Evolutionary conservation across 495 filamentous ascomycete genomes (phyloP).

Genomic region (Podospora pseudopauciseta): DNA sequence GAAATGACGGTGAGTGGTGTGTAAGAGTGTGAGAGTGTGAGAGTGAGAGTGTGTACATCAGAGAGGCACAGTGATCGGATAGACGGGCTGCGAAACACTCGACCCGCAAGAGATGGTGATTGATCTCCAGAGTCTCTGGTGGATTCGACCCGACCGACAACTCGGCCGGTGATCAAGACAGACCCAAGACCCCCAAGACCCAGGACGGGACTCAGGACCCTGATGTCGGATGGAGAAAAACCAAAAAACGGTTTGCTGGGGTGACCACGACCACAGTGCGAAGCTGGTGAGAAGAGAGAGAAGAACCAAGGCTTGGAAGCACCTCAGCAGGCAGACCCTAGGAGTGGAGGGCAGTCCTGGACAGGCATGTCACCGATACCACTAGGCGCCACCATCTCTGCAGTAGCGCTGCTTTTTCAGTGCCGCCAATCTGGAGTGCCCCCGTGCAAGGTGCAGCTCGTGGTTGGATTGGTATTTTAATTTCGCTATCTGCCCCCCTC

Average conservation of each 20-base stretch:
- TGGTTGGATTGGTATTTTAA: constrained; percentile 21
- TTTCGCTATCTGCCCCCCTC: constrained; percentile 20
- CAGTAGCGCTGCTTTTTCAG: constrained; percentile 7
- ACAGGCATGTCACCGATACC: constrained; percentile 13
- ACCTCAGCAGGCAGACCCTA: neutral
- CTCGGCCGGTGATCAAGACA: constrained; percentile 10
- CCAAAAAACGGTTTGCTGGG: neutral
- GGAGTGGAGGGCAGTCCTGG: neutral
- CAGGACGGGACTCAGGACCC: constrained; percentile 1
- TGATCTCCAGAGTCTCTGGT: constrained; percentile 14
- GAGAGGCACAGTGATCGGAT: constrained; percentile 1
- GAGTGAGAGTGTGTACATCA: constrained; percentile 12
- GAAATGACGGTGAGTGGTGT: constrained; percentile 27
- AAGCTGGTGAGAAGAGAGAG: neutral
- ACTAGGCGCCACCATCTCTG: constrained; percentile 15
- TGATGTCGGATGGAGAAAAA: constrained; percentile 10
- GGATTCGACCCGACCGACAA: constrained; percentile 9
- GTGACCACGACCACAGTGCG: neutral
- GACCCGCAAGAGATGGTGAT: constrained; percentile 7
- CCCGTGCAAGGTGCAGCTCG: constrained; percentile 10
- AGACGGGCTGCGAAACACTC: constrained; percentile 2
- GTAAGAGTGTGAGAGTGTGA: constrained; percentile 3
- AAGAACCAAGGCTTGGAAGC: neutral
- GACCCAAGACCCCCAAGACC: constrained; percentile 6
- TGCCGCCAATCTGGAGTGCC: constrained; percentile 21